Conservation (phyloP, 192 early-diverging fungal species). For the Coemansia nantahalensis region DNA sequence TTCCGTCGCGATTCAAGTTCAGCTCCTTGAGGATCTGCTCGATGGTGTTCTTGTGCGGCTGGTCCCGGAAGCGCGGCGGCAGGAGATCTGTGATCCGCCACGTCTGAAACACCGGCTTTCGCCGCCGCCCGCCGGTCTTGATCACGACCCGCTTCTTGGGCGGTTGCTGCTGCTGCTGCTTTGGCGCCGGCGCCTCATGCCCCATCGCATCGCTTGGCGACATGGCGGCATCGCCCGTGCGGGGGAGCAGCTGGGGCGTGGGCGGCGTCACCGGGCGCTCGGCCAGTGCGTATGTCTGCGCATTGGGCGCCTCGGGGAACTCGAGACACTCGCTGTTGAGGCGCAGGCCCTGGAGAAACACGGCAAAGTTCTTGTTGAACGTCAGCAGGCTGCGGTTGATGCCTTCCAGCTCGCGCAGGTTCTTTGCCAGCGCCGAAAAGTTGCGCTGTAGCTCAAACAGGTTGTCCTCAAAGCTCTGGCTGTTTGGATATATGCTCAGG, state of each 20-base stretch:
- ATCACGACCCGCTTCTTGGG: constrained; percentile 47
- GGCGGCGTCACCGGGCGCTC: constrained; percentile 33
- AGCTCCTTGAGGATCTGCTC: constrained; percentile 50
- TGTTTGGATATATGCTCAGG: constrained; percentile 49
- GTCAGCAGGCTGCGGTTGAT: constrained; percentile 45
- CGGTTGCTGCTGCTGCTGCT: constrained; percentile 9
- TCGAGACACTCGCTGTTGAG: constrained; percentile 47
- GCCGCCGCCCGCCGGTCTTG: constrained; percentile 21
- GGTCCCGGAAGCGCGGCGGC: constrained; percentile 31
- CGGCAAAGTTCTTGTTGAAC: constrained; percentile 49
- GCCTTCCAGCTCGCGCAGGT: constrained; percentile 36
- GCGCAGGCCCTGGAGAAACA: constrained; percentile 41
- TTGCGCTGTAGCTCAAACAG: constrained; percentile 47
- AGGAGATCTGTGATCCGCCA: constrained; percentile 37
- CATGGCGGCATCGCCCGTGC: background rate
- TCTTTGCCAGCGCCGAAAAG: constrained; percentile 27
- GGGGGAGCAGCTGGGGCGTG: background rate
- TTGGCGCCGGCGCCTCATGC: background rate
- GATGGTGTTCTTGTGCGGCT: constrained; percentile 41
- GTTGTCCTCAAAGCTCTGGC: constrained; percentile 45
- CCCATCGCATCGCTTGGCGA: background rate
- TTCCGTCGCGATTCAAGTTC: constrained; percentile 39
- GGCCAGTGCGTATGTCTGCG: constrained; percentile 28
- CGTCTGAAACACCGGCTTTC: constrained; percentile 43
- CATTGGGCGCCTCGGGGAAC: constrained; percentile 44